Evolutionary conservation across 2,329 filamentous ascomycete species (phyloP).

Genomic region (Aureobasidium uvarum): DNA sequence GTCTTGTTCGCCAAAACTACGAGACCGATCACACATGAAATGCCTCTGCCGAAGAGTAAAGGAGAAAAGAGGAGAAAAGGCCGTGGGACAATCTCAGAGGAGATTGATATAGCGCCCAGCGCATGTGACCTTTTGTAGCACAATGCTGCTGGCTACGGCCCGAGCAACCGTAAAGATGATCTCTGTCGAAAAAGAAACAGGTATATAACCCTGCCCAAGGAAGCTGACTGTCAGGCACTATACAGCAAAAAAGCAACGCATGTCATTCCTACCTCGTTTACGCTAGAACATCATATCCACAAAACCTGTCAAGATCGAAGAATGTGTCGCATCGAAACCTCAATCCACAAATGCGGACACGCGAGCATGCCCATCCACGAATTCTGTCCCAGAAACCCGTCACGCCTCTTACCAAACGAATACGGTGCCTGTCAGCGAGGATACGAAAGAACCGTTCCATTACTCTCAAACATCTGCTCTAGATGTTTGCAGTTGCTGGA

Average conservation of each 20-base stretch:
- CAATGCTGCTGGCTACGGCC: not conserved
- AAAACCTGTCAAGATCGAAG: not conserved
- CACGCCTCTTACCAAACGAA: slow-evolving; percentile 10
- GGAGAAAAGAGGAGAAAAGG: not conserved
- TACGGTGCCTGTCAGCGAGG: slow-evolving; percentile 9
- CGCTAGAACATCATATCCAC: not conserved
- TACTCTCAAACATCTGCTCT: slow-evolving; percentile 4
- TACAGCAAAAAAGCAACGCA: not conserved
- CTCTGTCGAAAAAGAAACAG: not conserved
- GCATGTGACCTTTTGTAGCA: slow-evolving; percentile 15
- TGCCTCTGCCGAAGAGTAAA: not conserved
- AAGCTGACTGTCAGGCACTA: not conserved
- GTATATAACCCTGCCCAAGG: slow-evolving; percentile 2
- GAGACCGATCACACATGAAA: not conserved
- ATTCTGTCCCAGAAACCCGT: slow-evolving; percentile 20
- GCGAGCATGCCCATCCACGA: slow-evolving; percentile 25
- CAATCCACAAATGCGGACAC: slow-evolving; percentile 20
- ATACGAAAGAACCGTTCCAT: not conserved
- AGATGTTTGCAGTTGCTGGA: slow-evolving; percentile 1
- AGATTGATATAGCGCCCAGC: not conserved
- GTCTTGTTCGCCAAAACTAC: not conserved
- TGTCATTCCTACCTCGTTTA: too few relatives aligned
- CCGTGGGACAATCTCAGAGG: not conserved
- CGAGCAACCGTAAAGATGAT: slow-evolving; percentile 11
- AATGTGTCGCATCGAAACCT: slow-evolving; percentile 24